These are phyloP conservation scores for Hyaloperonospora arabidopsidis DNA, from an alignment of 352 stramenopile genomes.

Conservation along the genomic window DNA sequence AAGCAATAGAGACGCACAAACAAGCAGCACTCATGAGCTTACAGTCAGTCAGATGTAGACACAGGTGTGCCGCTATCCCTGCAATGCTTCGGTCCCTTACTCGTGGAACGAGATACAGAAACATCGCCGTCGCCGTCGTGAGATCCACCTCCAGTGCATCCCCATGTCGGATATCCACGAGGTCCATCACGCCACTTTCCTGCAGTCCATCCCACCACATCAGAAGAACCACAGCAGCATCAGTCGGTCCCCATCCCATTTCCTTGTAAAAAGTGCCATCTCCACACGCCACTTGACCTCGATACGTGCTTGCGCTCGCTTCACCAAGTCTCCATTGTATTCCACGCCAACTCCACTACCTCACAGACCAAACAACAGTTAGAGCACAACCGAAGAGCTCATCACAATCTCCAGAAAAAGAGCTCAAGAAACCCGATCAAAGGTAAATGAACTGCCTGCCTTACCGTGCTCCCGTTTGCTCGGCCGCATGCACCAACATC, in stretches of 20 bases:
- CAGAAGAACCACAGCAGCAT: conserved; percentile 3
- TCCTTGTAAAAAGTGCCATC: conserved; percentile 7
- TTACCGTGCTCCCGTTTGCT: conserved; percentile 36
- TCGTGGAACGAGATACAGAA: conserved; percentile 77
- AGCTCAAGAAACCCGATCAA: no score
- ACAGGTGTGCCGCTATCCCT: no score
- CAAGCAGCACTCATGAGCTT: conserved; percentile 8
- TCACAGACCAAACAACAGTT: not conserved
- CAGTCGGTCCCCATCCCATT: not conserved
- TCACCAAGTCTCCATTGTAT: conserved; percentile 56
- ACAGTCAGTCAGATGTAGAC: not conserved
- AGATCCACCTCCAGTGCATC: conserved; percentile 60
- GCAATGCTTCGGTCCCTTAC: conserved; percentile 25
- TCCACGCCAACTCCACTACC: conserved; percentile 67
- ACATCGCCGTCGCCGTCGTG: conserved; percentile 52
- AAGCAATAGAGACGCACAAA: conserved; percentile 1
- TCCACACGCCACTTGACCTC: conserved; percentile 27
- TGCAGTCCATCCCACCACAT: conserved; percentile 12
- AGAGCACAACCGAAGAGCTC: not conserved
- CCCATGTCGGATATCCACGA: conserved; percentile 53
- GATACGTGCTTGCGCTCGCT: conserved; percentile 37
- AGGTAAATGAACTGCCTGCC: no score
- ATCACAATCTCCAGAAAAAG: no score
- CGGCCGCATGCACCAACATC: conserved; percentile 54
- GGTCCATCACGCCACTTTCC: conserved; percentile 31